Percentiles rank a stretch among this genome's conserved stretches.
These are phyloP conservation scores for Paraleonurus japonicus DNA, from an alignment of 257 asterid species.

Conservation along the genomic window DNA sequence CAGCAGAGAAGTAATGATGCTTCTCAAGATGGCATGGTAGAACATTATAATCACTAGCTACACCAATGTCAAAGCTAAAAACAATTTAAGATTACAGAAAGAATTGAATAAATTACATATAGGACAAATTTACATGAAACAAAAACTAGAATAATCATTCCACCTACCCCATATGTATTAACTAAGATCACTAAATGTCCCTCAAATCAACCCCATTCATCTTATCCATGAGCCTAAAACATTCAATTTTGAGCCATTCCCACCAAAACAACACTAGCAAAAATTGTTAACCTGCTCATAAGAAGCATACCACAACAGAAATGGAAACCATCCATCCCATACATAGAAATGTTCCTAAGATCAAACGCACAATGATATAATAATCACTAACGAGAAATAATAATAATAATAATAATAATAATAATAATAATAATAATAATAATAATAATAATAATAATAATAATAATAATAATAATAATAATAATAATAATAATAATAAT, in stretches of 20 bases:
- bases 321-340: background rate
- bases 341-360: background rate
- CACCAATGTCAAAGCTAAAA: background rate
- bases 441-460: too few relatives aligned
- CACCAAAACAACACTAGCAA: background rate
- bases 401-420: too few relatives aligned
- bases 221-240: background rate
- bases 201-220: background rate
- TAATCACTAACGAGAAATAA: background rate
- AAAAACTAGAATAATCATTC: background rate
- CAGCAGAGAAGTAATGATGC: background rate
- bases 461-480: background rate
- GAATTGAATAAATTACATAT: background rate
- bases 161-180: background rate
- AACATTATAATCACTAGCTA: background rate
- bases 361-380: slow-evolving; percentile 10
- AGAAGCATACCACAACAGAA: background rate
- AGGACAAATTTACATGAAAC: background rate
- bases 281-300: background rate
- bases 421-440: too few relatives aligned
- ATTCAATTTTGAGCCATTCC: background rate
- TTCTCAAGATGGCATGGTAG: background rate
- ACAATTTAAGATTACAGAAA: background rate
- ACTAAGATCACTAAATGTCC: background rate
- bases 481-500: too few relatives aligned